phyloP scores from a whole-genome alignment of 2,329 filamentous ascomycete species.

The Colletotrichum sp. region DNA sequence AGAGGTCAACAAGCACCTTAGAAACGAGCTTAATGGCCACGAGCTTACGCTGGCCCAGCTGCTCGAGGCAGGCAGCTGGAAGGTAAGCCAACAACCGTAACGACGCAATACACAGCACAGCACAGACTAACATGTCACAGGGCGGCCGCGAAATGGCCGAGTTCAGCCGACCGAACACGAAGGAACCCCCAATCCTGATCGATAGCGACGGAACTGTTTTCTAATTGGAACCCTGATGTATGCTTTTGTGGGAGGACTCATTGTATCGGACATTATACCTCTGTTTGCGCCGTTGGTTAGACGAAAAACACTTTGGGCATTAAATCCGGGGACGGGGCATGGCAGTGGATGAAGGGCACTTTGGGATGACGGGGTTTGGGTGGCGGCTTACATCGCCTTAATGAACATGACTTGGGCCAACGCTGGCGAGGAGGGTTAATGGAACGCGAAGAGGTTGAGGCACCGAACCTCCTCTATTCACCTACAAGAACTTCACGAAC shows the following conservation, averaged over 20 bases:
- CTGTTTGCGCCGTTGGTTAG: conserved; percentile 6
- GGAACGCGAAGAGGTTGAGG: background rate
- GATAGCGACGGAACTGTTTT: conserved; percentile 97
- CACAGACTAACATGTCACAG: conserved; percentile 40
- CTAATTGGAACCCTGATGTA: conserved; percentile 44
- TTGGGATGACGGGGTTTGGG: background rate
- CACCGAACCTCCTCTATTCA: background rate
- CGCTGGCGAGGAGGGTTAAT: background rate
- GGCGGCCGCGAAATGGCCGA: conserved; percentile 95
- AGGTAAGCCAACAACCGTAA: conserved; percentile 61
- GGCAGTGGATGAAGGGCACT: conserved; percentile 1
- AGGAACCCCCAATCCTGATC: conserved; percentile 95
- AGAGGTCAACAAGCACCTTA: conserved; percentile 62
- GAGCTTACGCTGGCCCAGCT: conserved; percentile 85
- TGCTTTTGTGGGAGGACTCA: background rate
- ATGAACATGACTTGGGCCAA: conserved; percentile 11
- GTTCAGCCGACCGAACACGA: conserved; percentile 93
- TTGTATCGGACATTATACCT: conserved; percentile 19
- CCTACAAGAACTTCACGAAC: background rate
- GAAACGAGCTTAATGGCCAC: conserved; percentile 65
- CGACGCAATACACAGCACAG: background rate
- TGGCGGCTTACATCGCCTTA: conserved; percentile 6
- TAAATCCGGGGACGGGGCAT: background rate
- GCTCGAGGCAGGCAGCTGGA: conserved; percentile 96
- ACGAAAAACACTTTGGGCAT: background rate